Conservation (phyloP, 192 early-diverging fungal species). For the Haplosporangium gracile region DNA sequence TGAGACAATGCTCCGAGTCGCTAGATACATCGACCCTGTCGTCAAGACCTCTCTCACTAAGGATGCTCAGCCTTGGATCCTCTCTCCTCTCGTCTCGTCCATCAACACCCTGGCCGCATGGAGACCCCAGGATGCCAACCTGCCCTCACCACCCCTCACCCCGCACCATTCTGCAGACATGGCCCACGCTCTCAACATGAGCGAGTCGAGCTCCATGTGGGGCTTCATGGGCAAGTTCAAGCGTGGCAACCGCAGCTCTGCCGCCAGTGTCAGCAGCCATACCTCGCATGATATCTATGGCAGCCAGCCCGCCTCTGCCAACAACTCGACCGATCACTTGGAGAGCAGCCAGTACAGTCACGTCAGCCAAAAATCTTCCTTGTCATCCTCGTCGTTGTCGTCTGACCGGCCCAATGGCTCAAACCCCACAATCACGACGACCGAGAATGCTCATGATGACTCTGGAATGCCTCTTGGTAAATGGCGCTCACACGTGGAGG, state of each 20-base stretch:
- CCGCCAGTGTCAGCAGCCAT: slow-evolving; percentile 19
- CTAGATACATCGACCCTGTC: slow-evolving; percentile 53
- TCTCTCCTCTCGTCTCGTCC: slow-evolving; percentile 51
- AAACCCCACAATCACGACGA: background rate
- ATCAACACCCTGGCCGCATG: slow-evolving; percentile 54
- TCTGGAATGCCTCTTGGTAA: slow-evolving; percentile 28
- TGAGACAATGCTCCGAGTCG: slow-evolving; percentile 46
- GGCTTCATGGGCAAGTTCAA: slow-evolving; percentile 39
- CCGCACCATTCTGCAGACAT: slow-evolving; percentile 31
- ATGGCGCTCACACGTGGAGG: slow-evolving; percentile 42
- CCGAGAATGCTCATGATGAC: background rate
- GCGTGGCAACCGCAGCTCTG: slow-evolving; percentile 25
- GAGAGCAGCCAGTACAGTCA: background rate
- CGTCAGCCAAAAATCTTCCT: background rate
- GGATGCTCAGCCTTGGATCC: slow-evolving; percentile 48
- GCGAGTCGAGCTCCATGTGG: slow-evolving; percentile 22
- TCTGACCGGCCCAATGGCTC: slow-evolving; percentile 9
- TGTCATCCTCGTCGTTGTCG: slow-evolving; percentile 9
- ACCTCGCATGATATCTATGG: slow-evolving; percentile 8
- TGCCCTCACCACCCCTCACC: slow-evolving; percentile 36
- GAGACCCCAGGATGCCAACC: slow-evolving; percentile 40
- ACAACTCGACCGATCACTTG: slow-evolving; percentile 21
- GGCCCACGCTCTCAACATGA: background rate
- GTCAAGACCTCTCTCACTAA: slow-evolving; percentile 40
- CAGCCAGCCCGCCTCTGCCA: slow-evolving; percentile 24